phyloP scores from a whole-genome alignment of 495 filamentous ascomycete genomes.

The Penicillium antarcticum region DNA sequence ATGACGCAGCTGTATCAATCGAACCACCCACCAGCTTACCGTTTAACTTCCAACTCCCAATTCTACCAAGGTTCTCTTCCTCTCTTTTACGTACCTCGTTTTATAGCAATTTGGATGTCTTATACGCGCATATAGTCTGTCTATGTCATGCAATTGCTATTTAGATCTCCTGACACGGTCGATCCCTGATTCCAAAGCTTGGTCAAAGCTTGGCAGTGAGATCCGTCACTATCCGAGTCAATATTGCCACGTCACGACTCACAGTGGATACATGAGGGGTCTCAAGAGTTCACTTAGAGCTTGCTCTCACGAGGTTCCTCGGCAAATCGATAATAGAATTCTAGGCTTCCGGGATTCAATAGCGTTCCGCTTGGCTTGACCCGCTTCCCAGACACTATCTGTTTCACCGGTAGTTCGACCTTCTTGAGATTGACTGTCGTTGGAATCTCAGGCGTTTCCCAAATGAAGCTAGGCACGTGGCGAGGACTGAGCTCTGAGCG shows the following conservation, averaged over 20 bases:
- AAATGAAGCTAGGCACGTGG: conserved; percentile 75
- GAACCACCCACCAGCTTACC: too few relatives aligned
- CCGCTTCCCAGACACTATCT: conserved; percentile 71
- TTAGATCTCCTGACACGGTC: not conserved
- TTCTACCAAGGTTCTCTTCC: too few relatives aligned
- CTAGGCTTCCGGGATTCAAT: conserved; percentile 68
- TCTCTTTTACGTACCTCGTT: too few relatives aligned
- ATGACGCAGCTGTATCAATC: too few relatives aligned
- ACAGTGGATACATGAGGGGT: not conserved
- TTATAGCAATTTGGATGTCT: too few relatives aligned
- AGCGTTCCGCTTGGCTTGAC: conserved; percentile 76
- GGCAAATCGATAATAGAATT: conserved; percentile 79
- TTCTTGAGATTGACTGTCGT: conserved; percentile 83
- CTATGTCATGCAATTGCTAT: not conserved
- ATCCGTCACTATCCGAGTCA: not conserved
- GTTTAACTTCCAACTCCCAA: too few relatives aligned
- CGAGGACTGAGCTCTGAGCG: conserved; percentile 60
- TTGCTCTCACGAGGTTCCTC: conserved; percentile 50
- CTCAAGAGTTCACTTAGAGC: conserved; percentile 11
- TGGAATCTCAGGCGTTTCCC: conserved; percentile 77
- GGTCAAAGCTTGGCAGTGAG: conserved; percentile 23
- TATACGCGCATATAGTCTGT: not conserved
- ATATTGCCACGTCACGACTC: conserved; percentile 10
- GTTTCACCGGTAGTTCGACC: conserved; percentile 81
- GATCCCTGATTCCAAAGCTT: conserved; percentile 14